Percentiles rank a stretch among this genome's conserved stretches.
Evolutionary conservation across 202 grass and related monocot genomes (phyloP).

Genomic region (Thinopyrum obtusiflorum): DNA sequence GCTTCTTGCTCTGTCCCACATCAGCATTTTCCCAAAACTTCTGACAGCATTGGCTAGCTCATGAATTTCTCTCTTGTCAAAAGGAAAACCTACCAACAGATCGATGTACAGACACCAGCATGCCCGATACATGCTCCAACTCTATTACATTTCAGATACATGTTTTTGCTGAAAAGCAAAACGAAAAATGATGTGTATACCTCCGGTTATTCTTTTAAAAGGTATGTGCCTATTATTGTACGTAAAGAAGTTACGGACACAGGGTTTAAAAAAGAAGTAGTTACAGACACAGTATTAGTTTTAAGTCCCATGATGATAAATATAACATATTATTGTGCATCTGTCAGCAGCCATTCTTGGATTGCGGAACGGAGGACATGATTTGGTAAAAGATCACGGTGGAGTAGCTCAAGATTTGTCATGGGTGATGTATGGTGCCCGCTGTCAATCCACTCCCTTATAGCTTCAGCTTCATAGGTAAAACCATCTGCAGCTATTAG

Average conservation of each 20-base stretch:
- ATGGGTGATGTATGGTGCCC: conserved; percentile 52
- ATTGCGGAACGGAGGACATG: conserved; percentile 62
- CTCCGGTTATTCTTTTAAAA: not conserved
- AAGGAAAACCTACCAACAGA: too few species aligned
- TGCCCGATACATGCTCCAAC: not conserved
- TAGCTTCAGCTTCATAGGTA: conserved; percentile 70
- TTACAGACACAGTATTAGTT: not conserved
- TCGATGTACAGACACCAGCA: not conserved
- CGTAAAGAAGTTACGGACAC: too few species aligned
- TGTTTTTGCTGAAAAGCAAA: not conserved
- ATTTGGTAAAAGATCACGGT: conserved; percentile 59
- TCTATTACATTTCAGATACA: conserved; percentile 10
- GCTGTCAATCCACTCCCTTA: conserved; percentile 56
- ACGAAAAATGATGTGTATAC: not conserved
- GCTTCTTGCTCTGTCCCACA: too few species aligned
- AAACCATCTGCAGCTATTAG: conserved; percentile 71
- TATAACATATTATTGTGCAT: conserved; percentile 26
- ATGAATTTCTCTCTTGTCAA: too few species aligned
- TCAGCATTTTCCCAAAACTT: too few species aligned
- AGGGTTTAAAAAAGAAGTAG: too few species aligned
- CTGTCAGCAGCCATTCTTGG: conserved; percentile 52
- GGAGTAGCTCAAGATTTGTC: conserved; percentile 58
- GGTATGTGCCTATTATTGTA: not conserved
- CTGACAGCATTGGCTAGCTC: too few species aligned
- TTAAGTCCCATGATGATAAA: not conserved